Conservation (phyloP, 495 filamentous ascomycete species). For the Podospora appendiculata region DNA sequence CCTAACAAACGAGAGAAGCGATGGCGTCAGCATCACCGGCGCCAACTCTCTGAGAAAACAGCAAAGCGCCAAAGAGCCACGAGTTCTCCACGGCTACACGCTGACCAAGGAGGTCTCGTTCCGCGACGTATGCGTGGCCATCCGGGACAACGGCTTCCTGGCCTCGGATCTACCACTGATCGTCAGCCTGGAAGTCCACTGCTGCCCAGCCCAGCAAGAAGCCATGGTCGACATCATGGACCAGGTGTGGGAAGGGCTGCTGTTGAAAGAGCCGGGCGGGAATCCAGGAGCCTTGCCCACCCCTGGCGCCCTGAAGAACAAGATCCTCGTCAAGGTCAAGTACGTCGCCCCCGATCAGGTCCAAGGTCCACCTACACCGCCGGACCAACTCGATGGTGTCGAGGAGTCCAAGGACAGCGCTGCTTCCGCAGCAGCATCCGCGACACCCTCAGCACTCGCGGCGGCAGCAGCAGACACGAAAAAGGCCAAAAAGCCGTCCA, state of each 20-base stretch:
- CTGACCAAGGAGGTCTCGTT: constrained; percentile 82
- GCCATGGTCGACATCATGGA: constrained; percentile 86
- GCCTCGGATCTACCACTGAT: constrained; percentile 70
- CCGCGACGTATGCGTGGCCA: constrained; percentile 71
- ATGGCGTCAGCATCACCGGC: background rate
- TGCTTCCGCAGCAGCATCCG: background rate
- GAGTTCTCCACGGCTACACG: constrained; percentile 84
- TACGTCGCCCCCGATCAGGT: constrained; percentile 45
- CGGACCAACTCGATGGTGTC: background rate
- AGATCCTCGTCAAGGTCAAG: constrained; percentile 90
- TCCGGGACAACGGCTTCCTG: constrained; percentile 71
- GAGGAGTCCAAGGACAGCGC: constrained; percentile 16
- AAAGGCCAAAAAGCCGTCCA: constrained; percentile 42
- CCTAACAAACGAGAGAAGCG: background rate
- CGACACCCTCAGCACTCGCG: background rate
- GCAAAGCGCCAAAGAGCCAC: constrained; percentile 48
- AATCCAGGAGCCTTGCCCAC: constrained; percentile 50
- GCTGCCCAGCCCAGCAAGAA: constrained; percentile 67
- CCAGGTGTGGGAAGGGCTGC: constrained; percentile 61
- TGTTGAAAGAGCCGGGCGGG: constrained; percentile 53
- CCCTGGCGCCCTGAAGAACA: constrained; percentile 56
- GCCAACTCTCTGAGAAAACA: constrained; percentile 6
- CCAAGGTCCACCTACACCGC: constrained; percentile 1
- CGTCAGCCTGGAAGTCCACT: constrained; percentile 85
- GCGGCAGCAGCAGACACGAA: constrained; percentile 17